These are phyloP conservation scores for Mimosa pudica DNA, from an alignment of 306 rosid genomes.

Conservation along the genomic window DNA sequence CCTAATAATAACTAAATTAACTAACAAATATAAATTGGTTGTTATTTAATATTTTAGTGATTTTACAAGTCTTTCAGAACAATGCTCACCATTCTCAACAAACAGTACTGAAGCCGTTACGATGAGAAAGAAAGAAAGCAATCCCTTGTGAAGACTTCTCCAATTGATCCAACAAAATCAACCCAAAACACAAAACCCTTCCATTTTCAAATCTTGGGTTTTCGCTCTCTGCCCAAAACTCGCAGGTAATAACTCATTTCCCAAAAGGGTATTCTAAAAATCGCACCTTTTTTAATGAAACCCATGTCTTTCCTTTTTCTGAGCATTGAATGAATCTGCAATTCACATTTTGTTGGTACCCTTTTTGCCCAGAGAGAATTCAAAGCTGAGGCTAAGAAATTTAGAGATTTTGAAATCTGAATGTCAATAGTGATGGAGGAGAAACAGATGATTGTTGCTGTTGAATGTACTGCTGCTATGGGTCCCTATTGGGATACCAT, in stretches of 20 bases:
- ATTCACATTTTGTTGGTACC: not conserved
- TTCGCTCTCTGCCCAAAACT: not conserved
- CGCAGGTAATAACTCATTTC: not conserved
- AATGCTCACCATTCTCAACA: too few relatives aligned
- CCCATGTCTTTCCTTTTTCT: not conserved
- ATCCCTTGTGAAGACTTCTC: not conserved
- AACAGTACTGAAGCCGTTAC: not conserved
- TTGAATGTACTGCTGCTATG: conserved; percentile 85
- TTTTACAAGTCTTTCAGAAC: too few relatives aligned
- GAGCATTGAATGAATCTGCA: not conserved
- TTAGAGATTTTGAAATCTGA: not conserved
- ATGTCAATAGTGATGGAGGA: conserved; percentile 54
- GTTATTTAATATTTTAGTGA: too few relatives aligned
- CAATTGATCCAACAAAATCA: not conserved
- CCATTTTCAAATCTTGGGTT: too few relatives aligned
- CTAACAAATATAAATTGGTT: too few relatives aligned
- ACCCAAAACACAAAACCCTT: too few relatives aligned
- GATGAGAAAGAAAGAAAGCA: not conserved
- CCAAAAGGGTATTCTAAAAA: not conserved
- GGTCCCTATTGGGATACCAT: conserved; percentile 76
- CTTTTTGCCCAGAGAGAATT: not conserved
- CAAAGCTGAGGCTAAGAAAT: not conserved
- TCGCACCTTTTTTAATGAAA: not conserved
- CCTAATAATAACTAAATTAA: too few relatives aligned
- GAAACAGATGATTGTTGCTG: conserved; percentile 77